phyloP scores from a whole-genome alignment of 2,329 filamentous ascomycete genomes.

The Aspergillus alliaceus region DNA sequence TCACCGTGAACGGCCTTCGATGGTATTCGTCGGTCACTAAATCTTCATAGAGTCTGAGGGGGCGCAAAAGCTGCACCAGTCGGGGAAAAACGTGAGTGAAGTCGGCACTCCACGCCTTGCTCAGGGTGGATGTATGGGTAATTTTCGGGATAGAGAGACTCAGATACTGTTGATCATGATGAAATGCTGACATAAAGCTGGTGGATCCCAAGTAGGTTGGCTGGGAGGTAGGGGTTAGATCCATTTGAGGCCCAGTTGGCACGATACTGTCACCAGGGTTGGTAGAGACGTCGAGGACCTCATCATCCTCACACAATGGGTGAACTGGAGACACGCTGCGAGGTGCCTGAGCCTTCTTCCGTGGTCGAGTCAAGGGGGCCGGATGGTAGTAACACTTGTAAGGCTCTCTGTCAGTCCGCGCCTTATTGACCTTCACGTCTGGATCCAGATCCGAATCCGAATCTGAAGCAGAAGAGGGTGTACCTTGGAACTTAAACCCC shows the following conservation, averaged over 20 bases:
- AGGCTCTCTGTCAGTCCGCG: not conserved
- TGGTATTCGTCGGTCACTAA: not conserved
- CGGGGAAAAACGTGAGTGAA: not conserved
- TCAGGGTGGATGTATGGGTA: not conserved
- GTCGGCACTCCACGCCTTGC: not conserved
- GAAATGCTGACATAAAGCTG: slow-evolving; percentile 3
- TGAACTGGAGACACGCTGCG: not conserved
- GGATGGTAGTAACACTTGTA: slow-evolving; percentile 8
- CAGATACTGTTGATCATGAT: not conserved
- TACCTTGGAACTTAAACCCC: not conserved
- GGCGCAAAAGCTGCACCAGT: slow-evolving; percentile 1
- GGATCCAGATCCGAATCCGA: not conserved
- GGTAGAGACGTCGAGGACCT: not conserved
- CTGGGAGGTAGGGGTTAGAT: not conserved
- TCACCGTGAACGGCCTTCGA: not conserved
- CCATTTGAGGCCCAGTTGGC: not conserved
- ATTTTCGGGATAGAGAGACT: not conserved
- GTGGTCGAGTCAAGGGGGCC: slow-evolving; percentile 5
- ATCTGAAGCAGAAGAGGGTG: not conserved
- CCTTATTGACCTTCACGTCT: not conserved
- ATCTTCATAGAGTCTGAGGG: not conserved
- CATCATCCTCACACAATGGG: not conserved
- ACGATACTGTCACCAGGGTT: not conserved
- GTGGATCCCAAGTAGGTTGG: not conserved
- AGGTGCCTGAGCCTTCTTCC: not conserved